Evolutionary conservation across 2,329 filamentous ascomycete genomes (phyloP).

Genomic region (Beauveria scarabaeidicola): DNA sequence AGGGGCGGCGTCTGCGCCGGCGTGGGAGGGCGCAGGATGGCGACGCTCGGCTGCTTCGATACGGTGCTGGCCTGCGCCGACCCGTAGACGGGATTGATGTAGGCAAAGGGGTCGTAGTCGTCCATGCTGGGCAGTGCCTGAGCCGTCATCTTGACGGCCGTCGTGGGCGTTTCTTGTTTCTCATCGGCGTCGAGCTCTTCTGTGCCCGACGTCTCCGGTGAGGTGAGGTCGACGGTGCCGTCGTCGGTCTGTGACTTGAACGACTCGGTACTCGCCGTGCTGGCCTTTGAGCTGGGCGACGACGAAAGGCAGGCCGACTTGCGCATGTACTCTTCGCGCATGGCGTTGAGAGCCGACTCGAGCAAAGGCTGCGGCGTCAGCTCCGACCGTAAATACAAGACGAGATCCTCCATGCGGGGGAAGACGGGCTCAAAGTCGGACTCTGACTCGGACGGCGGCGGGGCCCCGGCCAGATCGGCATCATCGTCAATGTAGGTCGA

Average conservation of each 20-base stretch:
- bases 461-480: conserved; percentile 22
- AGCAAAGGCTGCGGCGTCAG: conserved; percentile 31
- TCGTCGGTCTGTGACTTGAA: background rate
- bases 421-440: conserved; percentile 36
- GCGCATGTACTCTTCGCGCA: conserved; percentile 22
- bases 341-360: conserved; percentile 38
- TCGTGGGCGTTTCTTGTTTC: background rate
- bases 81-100: conserved; percentile 19
- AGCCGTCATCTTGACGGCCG: background rate
- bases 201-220: background rate
- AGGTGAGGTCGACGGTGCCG: background rate
- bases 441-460: conserved; percentile 13
- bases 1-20: conserved; percentile 36
- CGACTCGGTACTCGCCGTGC: background rate
- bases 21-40: conserved; percentile 30
- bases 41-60: conserved; percentile 16
- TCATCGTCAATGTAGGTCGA: conserved; percentile 30
- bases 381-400: conserved; percentile 44
- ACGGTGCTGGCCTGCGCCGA: conserved; percentile 17
- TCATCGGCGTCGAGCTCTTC: background rate
- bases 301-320: background rate
- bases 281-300: background rate
- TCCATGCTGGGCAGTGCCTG: conserved; percentile 17
- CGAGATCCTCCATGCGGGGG: conserved; percentile 45
- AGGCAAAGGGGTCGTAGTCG: conserved; percentile 42